Evolutionary conservation across 345 rosid species (phyloP).

Genomic region (Litchi chinensis): DNA sequence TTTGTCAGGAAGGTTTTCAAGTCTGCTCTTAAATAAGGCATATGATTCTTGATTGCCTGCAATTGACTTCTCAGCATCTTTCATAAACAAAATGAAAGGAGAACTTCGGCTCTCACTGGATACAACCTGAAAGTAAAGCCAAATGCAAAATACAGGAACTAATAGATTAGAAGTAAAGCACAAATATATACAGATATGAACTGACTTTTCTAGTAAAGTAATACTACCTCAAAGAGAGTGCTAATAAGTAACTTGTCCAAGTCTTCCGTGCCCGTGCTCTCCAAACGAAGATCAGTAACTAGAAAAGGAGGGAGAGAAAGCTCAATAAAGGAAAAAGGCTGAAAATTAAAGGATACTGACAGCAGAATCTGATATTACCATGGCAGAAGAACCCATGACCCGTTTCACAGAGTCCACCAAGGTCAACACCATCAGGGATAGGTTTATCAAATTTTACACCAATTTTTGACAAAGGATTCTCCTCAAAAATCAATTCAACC

Average conservation of each 20-base stretch:
- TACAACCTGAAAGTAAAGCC: conserved; percentile 54
- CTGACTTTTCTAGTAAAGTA: conserved; percentile 5
- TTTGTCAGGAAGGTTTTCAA: conserved; percentile 79
- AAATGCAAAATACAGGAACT: conserved; percentile 19
- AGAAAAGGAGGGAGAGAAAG: conserved; percentile 25
- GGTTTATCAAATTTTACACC: conserved; percentile 88
- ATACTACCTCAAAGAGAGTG: conserved; percentile 81
- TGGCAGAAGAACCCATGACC: conserved; percentile 85
- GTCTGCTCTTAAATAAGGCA: conserved; percentile 61
- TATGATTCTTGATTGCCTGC: conserved; percentile 69
- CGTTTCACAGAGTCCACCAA: conserved; percentile 65
- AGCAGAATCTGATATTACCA: conserved; percentile 47
- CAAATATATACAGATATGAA: conserved; percentile 14
- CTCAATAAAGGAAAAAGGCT: conserved; percentile 23
- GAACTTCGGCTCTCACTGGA: conserved; percentile 64
- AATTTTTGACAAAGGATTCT: conserved; percentile 73
- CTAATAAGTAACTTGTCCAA: conserved; percentile 64
- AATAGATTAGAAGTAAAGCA: conserved; percentile 15
- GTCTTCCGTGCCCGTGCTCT: conserved; percentile 51
- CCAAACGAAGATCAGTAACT: conserved; percentile 73
- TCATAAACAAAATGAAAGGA: conserved; percentile 88
- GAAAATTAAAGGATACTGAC: conserved; percentile 10
- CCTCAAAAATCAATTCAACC: conserved; percentile 64
- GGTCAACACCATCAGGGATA: conserved; percentile 84
- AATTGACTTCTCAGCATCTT: conserved; percentile 89